These are phyloP conservation scores for Kluyveromyces lactis DNA, from an alignment of 805 yeast species.

Conservation along the genomic window DNA sequence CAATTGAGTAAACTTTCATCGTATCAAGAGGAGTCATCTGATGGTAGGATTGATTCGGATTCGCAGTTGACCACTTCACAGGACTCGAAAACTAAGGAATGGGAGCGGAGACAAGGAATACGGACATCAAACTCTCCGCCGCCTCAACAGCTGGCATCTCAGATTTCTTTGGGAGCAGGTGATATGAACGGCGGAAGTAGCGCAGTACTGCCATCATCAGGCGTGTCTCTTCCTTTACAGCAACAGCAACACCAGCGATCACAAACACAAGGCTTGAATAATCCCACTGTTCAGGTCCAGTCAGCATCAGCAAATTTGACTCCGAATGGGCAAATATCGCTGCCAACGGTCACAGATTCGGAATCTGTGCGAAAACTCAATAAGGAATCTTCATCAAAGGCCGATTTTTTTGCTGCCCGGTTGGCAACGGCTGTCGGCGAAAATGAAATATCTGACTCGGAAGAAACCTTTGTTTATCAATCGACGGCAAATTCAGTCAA, in stretches of 20 bases:
- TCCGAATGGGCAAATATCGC: not conserved
- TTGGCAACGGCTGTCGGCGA: conserved; percentile 92
- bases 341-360: not conserved
- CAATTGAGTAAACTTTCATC: not conserved
- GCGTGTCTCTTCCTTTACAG: too few relatives aligned
- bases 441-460: conserved; percentile 77
- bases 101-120: not conserved
- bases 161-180: too few relatives aligned
- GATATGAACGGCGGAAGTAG: too few relatives aligned
- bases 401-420: conserved; percentile 91
- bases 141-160: not conserved
- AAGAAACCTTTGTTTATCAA: conserved; percentile 95
- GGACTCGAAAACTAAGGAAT: not conserved
- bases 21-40: not conserved
- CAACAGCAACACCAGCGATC: too few relatives aligned
- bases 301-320: not conserved
- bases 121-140: not conserved
- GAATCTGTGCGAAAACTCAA: conserved; percentile 4
- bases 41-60: not conserved
- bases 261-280: too few relatives aligned
- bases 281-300: not conserved
- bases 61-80: not conserved
- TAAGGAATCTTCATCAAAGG: conserved; percentile 43
- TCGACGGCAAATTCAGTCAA: conserved; percentile 28
- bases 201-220: too few relatives aligned